Conservation (phyloP, 495 filamentous ascomycete genomes). For the Podospora australis region DNA sequence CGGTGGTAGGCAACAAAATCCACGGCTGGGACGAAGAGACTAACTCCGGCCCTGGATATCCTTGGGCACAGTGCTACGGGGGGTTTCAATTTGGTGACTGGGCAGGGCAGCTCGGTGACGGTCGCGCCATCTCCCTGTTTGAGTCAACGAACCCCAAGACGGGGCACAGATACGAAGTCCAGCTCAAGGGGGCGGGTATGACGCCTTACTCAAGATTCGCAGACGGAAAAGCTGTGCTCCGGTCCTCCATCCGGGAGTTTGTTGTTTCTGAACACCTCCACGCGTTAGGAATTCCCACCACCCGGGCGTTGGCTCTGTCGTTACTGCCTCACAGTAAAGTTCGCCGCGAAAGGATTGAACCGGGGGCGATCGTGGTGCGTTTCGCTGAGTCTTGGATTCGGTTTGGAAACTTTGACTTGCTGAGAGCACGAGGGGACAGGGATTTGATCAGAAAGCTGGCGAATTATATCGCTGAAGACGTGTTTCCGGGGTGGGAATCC, state of each 20-base stretch:
- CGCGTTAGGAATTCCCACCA: slow-evolving; percentile 77
- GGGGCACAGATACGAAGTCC: slow-evolving; percentile 72
- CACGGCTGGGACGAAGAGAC: slow-evolving; percentile 53
- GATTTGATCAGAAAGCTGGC: slow-evolving; percentile 63
- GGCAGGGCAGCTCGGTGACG: slow-evolving; percentile 95
- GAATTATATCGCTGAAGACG: slow-evolving; percentile 77
- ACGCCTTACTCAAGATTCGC: slow-evolving; percentile 96
- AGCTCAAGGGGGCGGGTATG: slow-evolving; percentile 86
- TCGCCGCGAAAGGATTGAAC: slow-evolving; percentile 75
- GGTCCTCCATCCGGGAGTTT: slow-evolving; percentile 89
- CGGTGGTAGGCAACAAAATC: slow-evolving; percentile 76
- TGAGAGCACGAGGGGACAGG: slow-evolving; percentile 74
- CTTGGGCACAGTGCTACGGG: slow-evolving; percentile 97
- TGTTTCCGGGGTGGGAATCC: slow-evolving; percentile 75
- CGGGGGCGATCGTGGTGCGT: slow-evolving; percentile 83
- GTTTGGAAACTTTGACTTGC: slow-evolving; percentile 90
- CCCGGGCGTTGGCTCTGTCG: slow-evolving; percentile 76
- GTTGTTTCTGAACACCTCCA: slow-evolving; percentile 82
- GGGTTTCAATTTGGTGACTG: slow-evolving; percentile 82
- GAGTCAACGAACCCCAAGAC: slow-evolving; percentile 76
- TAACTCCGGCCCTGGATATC: slow-evolving; percentile 68
- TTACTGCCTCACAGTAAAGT: slow-evolving; percentile 67
- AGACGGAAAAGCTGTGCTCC: slow-evolving; percentile 90
- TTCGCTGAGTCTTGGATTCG: slow-evolving; percentile 91
- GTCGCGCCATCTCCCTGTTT: slow-evolving; percentile 88